Evolutionary conservation across 495 filamentous ascomycete genomes (phyloP).

Genomic region (Bacidia rubella): DNA sequence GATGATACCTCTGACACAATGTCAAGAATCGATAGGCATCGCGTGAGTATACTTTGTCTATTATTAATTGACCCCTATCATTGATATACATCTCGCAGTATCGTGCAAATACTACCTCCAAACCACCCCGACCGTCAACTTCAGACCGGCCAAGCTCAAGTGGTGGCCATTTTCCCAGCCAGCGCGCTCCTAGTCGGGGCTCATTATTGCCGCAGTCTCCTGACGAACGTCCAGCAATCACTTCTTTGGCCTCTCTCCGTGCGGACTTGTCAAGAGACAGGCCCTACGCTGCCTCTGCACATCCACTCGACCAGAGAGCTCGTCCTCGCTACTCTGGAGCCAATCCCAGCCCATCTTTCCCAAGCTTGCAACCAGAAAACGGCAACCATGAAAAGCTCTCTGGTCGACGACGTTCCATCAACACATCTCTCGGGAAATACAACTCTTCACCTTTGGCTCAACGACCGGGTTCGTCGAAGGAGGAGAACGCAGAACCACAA

Average conservation of each 20-base stretch:
- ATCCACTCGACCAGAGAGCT: conserved; percentile 35
- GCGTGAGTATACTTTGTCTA: conserved; percentile 12
- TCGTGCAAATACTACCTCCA: conserved; percentile 9
- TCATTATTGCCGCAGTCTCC: conserved; percentile 4
- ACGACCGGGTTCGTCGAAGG: conserved; percentile 23
- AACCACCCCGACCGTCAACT: conserved; percentile 32
- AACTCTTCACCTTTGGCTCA: conserved; percentile 42
- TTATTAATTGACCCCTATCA: conserved; percentile 24
- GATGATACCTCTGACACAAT: conserved; percentile 33
- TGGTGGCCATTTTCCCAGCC: conserved; percentile 4
- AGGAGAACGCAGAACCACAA: not conserved
- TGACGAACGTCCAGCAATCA: conserved; percentile 4
- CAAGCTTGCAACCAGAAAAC: conserved; percentile 29
- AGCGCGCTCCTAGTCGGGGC: not conserved
- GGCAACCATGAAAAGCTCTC: conserved; percentile 28
- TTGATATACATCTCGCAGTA: conserved; percentile 15
- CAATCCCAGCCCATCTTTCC: conserved; percentile 31
- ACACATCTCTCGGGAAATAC: conserved; percentile 37
- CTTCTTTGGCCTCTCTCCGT: conserved; percentile 8
- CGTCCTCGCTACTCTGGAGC: conserved; percentile 29
- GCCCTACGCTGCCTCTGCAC: conserved; percentile 32
- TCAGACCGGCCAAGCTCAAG: conserved; percentile 27
- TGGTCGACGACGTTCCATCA: conserved; percentile 34
- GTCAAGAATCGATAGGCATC: conserved; percentile 24
- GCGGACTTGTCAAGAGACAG: conserved; percentile 23